Evolutionary conservation across 2,329 filamentous ascomycete species (phyloP), one percentile per base, ranked within the genome.

Genomic region (Trichoderma aggressivum): DNA sequence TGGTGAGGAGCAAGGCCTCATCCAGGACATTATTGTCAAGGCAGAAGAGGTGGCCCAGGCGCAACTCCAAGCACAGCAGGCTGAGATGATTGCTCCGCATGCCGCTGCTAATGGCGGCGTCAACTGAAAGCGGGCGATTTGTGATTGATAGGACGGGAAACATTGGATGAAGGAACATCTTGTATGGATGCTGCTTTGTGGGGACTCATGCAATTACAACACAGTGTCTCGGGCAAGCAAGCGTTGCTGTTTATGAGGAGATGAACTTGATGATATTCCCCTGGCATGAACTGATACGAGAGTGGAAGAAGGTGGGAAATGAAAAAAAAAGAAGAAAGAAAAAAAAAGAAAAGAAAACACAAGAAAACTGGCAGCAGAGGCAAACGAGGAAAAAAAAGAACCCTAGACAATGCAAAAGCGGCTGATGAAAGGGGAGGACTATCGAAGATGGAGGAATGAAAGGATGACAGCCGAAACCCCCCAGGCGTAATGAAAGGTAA

Each of bases 1-100:
- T 47, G 86, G 89, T 0, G 93, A 96, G 63, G 94, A 98, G 79
- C 93, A 96, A 80, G 87, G 88, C 73, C 87, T 97, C 62, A 88
- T 98, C 73, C 91, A 97, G 80, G 87, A 85, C 26, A 93, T 95
- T 70, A 89, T 97, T 81, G 92, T 92, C 70, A 86, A 87, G 75
- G 83, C 83, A 2, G 81, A 84, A 66, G 83, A 85, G 75, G 81
- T 84, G 66, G 83, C 82, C 24, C 75, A 73, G 43, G 73, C 70
- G 16, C 73, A 73, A 32, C 71, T 71, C 26, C 72, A 74, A 63
- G 74, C 74, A 30, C 65, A 68, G 26, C 75, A 79, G 72, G 75
- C 77, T 18, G 71, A 50, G n/a, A 62, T 53, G 58, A 34, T 64
- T 18, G 30, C 65, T 60, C 65, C 55, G 16, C 66, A 69, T n/a